phyloP scores from a whole-genome alignment of 495 filamentous ascomycete species.

The Penicillium fimorum region DNA sequence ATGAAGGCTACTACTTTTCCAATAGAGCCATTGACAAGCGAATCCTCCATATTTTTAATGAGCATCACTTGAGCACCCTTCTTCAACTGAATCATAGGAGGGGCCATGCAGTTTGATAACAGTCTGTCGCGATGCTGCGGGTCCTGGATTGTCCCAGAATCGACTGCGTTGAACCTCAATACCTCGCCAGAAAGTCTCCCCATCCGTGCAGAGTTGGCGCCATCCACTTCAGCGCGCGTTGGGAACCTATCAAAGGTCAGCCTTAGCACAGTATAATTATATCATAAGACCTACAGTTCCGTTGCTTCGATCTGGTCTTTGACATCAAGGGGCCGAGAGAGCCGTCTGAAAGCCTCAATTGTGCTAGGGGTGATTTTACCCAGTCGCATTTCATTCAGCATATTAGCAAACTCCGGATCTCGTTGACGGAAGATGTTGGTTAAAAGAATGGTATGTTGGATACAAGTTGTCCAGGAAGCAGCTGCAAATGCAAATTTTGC shows the following conservation, averaged over 20 bases:
- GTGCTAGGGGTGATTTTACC: conserved; percentile 72
- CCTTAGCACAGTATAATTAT: conserved; percentile 18
- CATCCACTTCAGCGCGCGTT: conserved; percentile 85
- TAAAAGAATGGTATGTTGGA: conserved; percentile 92
- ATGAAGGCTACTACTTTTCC: conserved; percentile 85
- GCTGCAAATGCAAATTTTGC: conserved; percentile 92
- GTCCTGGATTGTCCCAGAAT: conserved; percentile 74
- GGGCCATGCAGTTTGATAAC: conserved; percentile 89
- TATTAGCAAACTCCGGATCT: conserved; percentile 86
- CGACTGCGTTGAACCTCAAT: conserved; percentile 66
- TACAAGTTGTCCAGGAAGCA: conserved; percentile 82
- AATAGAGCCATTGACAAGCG: conserved; percentile 88
- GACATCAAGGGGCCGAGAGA: conserved; percentile 68
- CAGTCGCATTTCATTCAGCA: conserved; percentile 97
- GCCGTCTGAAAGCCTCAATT: conserved; percentile 63
- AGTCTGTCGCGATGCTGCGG: conserved; percentile 67
- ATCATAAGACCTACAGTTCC: conserved; percentile 61
- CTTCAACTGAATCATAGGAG: conserved; percentile 72
- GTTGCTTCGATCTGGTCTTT: conserved; percentile 82
- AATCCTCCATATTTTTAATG: conserved; percentile 98
- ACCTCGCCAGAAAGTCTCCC: conserved; percentile 62
- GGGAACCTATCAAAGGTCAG: conserved; percentile 65
- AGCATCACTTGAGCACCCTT: conserved; percentile 96
- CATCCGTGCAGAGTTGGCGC: conserved; percentile 76
- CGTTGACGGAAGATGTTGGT: conserved; percentile 95